Evolutionary conservation across 805 yeast genomes (phyloP).

Genomic region (Ogataea dorogensis): DNA sequence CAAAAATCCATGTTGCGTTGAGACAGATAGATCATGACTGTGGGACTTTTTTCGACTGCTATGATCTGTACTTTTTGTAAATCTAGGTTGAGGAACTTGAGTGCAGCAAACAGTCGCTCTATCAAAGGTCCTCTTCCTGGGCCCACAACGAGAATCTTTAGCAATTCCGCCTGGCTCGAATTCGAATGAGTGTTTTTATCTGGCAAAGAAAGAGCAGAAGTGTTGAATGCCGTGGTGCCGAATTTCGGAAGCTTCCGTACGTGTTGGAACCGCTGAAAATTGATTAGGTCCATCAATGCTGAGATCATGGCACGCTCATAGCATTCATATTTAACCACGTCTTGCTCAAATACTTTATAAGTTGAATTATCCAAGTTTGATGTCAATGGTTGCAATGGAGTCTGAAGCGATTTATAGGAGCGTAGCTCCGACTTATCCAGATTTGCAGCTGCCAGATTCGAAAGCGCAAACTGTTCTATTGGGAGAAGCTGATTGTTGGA

Average conservation of each 20-base stretch:
- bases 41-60: constrained; percentile 73
- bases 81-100: constrained; percentile 33
- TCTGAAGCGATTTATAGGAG: constrained; percentile 27
- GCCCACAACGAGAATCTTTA: constrained; percentile 65
- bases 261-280: constrained; percentile 21
- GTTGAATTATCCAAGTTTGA: constrained; percentile 55
- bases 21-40: constrained; percentile 51
- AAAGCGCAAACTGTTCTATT: constrained; percentile 28
- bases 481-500: constrained; percentile 29
- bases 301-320: constrained; percentile 63
- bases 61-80: constrained; percentile 34
- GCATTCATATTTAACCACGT: constrained; percentile 61
- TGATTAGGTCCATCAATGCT: constrained; percentile 45
- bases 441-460: constrained; percentile 19
- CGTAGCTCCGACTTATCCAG: constrained; percentile 11
- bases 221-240: constrained; percentile 21
- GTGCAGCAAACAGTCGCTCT: constrained; percentile 46
- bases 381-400: constrained; percentile 72
- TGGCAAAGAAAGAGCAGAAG: constrained; percentile 21
- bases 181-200: neutral
- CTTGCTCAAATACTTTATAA: constrained; percentile 72
- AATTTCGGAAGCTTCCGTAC: constrained; percentile 16
- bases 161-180: constrained; percentile 1
- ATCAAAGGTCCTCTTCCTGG: constrained; percentile 89
- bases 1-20: constrained; percentile 51